Conservation (phyloP, 345 rosid species). For the Heritiera fomes region DNA sequence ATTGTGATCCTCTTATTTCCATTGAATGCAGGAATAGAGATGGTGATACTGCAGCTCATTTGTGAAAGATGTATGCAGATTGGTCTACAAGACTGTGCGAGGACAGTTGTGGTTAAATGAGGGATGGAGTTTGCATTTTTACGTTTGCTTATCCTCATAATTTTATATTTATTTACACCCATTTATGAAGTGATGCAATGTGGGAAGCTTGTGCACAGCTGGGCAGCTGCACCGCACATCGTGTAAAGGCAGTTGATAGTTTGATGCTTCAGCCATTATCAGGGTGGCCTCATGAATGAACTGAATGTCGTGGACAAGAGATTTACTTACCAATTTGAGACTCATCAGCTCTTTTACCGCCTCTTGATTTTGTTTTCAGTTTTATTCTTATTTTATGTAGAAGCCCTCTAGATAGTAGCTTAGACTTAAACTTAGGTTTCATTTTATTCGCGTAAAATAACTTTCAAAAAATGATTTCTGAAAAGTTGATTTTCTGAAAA, state of each 20-base stretch:
- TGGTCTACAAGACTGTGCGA: neutral
- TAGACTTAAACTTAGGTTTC: too few relatives aligned
- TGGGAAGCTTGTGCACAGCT: neutral
- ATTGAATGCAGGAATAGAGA: conserved; percentile 24
- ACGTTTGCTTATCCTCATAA: neutral
- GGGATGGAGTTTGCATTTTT: neutral
- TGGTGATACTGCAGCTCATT: neutral
- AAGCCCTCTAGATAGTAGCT: too few relatives aligned
- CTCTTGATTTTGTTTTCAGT: too few relatives aligned
- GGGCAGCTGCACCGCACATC: neutral
- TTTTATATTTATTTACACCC: neutral
- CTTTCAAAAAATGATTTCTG: too few relatives aligned
- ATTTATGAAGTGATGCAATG: neutral
- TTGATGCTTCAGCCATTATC: neutral
- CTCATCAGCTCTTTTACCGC: neutral
- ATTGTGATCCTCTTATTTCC: neutral
- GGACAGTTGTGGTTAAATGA: neutral
- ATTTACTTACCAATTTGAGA: too few relatives aligned
- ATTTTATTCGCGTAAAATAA: too few relatives aligned
- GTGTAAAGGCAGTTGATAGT: neutral
- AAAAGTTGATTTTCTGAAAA: too few relatives aligned
- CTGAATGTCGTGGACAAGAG: too few relatives aligned
- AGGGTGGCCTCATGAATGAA: too few relatives aligned
- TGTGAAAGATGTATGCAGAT: neutral
- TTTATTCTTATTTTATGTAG: too few relatives aligned